Conservation (phyloP, 2,329 filamentous ascomycete genomes). For the Arachnomyces sp. region DNA sequence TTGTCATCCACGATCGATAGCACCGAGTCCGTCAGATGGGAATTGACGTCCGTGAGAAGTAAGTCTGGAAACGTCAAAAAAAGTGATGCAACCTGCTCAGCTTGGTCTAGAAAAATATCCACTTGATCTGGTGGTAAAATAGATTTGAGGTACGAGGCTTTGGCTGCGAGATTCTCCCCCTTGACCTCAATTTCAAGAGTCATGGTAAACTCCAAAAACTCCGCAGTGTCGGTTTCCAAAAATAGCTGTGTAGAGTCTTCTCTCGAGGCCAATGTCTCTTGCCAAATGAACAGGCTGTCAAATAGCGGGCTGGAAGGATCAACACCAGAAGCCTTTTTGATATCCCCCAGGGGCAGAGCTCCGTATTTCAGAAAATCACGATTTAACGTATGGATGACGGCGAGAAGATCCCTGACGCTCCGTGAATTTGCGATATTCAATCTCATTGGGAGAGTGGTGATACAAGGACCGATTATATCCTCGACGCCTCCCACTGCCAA, state of each 20-base stretch:
- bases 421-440: constrained; percentile 46
- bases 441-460: constrained; percentile 67
- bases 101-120: constrained; percentile 50
- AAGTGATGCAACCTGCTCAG: constrained; percentile 45
- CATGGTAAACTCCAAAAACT: constrained; percentile 67
- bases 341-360: constrained; percentile 57
- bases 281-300: constrained; percentile 74
- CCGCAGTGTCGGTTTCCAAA: constrained; percentile 51
- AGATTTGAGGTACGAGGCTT: constrained; percentile 47
- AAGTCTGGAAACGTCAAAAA: constrained; percentile 34
- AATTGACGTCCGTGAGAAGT: constrained; percentile 24
- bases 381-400: constrained; percentile 56
- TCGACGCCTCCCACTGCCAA: constrained; percentile 64
- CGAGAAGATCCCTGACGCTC: constrained; percentile 53
- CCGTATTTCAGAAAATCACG: constrained; percentile 57
- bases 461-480: constrained; percentile 67
- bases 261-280: constrained; percentile 54
- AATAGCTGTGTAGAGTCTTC: constrained; percentile 36
- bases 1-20: constrained; percentile 45
- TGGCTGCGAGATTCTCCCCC: constrained; percentile 38
- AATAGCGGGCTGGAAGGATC: constrained; percentile 54
- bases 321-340: constrained; percentile 54
- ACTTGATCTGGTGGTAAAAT: constrained; percentile 50
- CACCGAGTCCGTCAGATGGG: constrained; percentile 20
- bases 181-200: constrained; percentile 67